These are phyloP conservation scores for Scheffersomyces quercinus DNA, from an alignment of 1,139 yeast genomes.

Conservation along the genomic window DNA sequence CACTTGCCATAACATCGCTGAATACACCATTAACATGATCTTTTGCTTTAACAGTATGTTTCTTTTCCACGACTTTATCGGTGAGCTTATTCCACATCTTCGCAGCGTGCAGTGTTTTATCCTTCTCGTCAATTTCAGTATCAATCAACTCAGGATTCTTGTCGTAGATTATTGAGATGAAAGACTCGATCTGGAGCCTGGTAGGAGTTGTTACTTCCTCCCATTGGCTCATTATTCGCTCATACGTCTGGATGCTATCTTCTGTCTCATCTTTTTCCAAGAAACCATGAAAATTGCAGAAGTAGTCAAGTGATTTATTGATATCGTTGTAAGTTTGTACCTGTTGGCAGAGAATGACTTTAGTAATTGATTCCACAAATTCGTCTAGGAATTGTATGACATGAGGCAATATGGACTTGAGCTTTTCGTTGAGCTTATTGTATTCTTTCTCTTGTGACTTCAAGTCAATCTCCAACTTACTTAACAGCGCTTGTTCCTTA, in stretches of 20 bases:
- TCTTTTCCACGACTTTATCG: slow-evolving; percentile 22
- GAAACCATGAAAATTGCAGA: slow-evolving; percentile 42
- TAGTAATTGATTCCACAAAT: slow-evolving; percentile 45
- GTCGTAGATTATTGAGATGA: slow-evolving; percentile 28
- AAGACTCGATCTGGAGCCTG: slow-evolving; percentile 38
- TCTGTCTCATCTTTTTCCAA: slow-evolving; percentile 8
- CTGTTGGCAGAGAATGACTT: slow-evolving; percentile 35
- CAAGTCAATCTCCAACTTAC: slow-evolving; percentile 28
- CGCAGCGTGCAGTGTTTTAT: slow-evolving; percentile 23
- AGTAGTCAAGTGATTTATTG: slow-evolving; percentile 29
- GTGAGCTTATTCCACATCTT: slow-evolving; percentile 32
- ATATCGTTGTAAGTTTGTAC: slow-evolving; percentile 30
- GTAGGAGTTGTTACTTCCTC: slow-evolving; percentile 31
- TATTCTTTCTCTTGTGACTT: slow-evolving; percentile 32
- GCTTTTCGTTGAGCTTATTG: slow-evolving; percentile 39
- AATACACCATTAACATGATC: slow-evolving; percentile 36
- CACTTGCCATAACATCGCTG: slow-evolving; percentile 30
- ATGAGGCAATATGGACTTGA: slow-evolving; percentile 47
- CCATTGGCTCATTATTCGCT: slow-evolving; percentile 34
- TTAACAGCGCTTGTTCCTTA: slow-evolving; percentile 38
- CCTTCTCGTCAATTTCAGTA: slow-evolving; percentile 31
- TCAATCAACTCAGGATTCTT: slow-evolving; percentile 35
- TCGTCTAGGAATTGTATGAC: slow-evolving; percentile 50
- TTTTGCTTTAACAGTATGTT: slow-evolving; percentile 25
- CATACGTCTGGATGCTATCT: slow-evolving; percentile 15